Evolutionary conservation across 2,329 filamentous ascomycete species (phyloP).

Genomic region (Penicillium sp.): DNA sequence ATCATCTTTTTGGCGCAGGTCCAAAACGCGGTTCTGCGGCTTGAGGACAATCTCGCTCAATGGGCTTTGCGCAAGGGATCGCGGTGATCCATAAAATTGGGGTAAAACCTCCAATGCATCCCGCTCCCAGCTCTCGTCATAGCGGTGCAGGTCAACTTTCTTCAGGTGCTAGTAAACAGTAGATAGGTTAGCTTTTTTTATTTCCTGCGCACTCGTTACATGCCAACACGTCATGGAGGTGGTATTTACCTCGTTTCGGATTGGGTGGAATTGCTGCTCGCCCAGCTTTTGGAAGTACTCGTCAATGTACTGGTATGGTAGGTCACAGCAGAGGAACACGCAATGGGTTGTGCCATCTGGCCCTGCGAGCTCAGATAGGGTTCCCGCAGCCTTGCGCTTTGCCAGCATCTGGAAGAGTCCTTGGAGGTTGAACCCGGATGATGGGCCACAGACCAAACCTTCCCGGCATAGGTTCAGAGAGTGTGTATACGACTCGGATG

Average conservation of each 20-base stretch:
- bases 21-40: constrained; percentile 40
- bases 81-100: constrained; percentile 33
- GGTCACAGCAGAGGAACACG: constrained; percentile 61
- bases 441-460: constrained; percentile 59
- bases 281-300: constrained; percentile 59
- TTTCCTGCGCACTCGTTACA: constrained; percentile 3
- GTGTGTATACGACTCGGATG: constrained; percentile 51
- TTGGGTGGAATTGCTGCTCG: constrained; percentile 47
- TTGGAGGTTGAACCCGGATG: constrained; percentile 57
- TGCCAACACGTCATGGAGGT: neutral
- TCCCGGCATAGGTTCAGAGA: constrained; percentile 56
- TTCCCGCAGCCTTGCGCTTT: constrained; percentile 47
- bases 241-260: constrained; percentile 44
- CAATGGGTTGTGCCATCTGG: constrained; percentile 49
- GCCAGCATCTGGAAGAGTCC: constrained; percentile 52
- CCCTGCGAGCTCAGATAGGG: constrained; percentile 44
- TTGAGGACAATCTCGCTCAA: constrained; percentile 24
- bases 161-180: constrained; percentile 39
- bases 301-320: constrained; percentile 62
- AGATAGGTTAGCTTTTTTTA: neutral
- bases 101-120: constrained; percentile 40
- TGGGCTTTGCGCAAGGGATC: constrained; percentile 16
- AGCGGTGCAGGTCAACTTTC: constrained; percentile 53
- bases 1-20: constrained; percentile 44
- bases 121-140: constrained; percentile 56